These are phyloP conservation scores for Rhodotorula sp. DNA, from an alignment of 1,284 basidiomycete species.

Conservation along the genomic window DNA sequence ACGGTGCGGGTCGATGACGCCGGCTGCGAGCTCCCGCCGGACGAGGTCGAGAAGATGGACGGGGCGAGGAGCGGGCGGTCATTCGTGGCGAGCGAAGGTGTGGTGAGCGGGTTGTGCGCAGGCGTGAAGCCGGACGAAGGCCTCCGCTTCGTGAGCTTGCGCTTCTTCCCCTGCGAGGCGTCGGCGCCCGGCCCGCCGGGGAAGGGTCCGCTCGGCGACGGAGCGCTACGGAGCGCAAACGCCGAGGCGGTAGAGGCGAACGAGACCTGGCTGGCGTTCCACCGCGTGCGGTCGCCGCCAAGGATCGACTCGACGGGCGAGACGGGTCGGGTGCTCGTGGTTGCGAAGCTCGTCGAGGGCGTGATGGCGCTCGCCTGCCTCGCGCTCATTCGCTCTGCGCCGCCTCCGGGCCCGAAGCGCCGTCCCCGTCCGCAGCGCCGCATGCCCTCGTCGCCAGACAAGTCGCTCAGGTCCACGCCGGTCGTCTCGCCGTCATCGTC, in stretches of 20 bases:
- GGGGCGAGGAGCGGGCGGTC: neutral
- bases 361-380: neutral
- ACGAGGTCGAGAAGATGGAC: slow-evolving; percentile 7
- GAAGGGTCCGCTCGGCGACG: neutral
- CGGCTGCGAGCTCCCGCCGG: neutral
- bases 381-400: neutral
- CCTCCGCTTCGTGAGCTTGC: slow-evolving; percentile 21
- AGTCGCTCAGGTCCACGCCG: slow-evolving; percentile 17
- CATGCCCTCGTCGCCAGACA: slow-evolving; percentile 11
- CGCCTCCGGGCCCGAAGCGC: neutral
- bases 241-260: slow-evolving; percentile 26
- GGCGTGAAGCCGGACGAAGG: neutral
- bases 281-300: slow-evolving; percentile 8
- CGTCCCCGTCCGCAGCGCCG: neutral
- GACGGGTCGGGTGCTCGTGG: neutral
- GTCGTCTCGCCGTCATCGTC: slow-evolving; percentile 13
- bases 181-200: neutral
- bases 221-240: neutral
- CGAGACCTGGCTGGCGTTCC: slow-evolving; percentile 28
- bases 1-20: neutral
- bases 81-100: neutral
- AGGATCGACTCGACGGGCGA: slow-evolving; percentile 28
- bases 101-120: neutral
- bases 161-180: slow-evolving; percentile 1
- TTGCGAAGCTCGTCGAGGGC: slow-evolving; percentile 11